phyloP scores from a whole-genome alignment of 805 yeast genomes.

The Yarrowia deformans region DNA sequence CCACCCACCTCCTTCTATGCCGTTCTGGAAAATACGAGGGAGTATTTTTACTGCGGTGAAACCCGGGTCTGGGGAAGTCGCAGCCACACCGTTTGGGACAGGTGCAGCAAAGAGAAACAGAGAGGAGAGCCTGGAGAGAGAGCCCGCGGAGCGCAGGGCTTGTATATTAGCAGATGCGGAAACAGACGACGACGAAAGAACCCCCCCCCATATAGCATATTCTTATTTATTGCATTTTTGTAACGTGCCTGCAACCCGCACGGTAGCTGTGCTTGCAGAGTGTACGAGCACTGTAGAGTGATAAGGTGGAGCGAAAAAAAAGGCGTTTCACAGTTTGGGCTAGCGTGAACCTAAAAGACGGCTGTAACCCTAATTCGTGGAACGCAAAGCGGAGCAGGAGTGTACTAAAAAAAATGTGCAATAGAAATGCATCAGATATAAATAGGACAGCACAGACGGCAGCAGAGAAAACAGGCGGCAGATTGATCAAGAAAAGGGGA shows the following conservation, averaged over 20 bases:
- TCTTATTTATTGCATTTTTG: constrained; percentile 20
- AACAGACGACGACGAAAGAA: background rate
- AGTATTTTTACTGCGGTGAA: constrained; percentile 1
- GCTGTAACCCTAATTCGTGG: constrained; percentile 4
- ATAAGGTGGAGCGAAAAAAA: constrained; percentile 11
- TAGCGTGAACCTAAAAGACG: constrained; percentile 2
- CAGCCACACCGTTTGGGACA: constrained; percentile 22
- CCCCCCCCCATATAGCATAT: constrained; percentile 22
- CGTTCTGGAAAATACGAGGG: background rate
- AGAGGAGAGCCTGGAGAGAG: background rate
- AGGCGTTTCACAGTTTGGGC: background rate
- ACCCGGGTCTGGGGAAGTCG: constrained; percentile 5
- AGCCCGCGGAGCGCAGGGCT: background rate
- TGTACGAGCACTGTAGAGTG: background rate
- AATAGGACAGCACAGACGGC: no score
- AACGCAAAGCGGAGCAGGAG: background rate
- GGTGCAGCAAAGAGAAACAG: constrained; percentile 11
- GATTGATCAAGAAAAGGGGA: no score
- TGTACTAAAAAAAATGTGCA: no score
- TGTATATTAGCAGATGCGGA: background rate
- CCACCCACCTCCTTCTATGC: no score
- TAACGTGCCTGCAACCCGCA: background rate
- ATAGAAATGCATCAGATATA: no score
- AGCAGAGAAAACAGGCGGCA: no score
- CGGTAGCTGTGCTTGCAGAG: constrained; percentile 9